Percentiles rank a stretch among this genome's conserved stretches.
phyloP scores from a whole-genome alignment of 495 filamentous ascomycete genomes.

The Sabuloglossum arenarium region DNA sequence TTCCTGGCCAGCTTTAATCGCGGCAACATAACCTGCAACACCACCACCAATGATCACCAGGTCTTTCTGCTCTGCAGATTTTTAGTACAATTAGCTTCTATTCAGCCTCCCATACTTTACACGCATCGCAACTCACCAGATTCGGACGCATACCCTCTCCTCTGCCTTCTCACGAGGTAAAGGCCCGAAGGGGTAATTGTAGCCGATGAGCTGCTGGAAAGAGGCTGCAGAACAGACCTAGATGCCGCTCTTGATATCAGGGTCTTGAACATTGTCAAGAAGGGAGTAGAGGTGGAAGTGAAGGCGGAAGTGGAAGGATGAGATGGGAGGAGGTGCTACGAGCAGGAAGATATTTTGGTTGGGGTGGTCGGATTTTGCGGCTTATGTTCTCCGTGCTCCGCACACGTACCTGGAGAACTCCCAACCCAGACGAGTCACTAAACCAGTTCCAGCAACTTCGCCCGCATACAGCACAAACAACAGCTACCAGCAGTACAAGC shows the following conservation, averaged over 20 bases:
- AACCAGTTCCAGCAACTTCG: too few species aligned
- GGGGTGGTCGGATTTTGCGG: too few species aligned
- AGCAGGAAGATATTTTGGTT: too few species aligned
- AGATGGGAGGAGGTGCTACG: too few species aligned
- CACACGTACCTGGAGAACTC: too few species aligned
- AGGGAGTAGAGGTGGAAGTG: neutral
- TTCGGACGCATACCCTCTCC: slow-evolving; percentile 60
- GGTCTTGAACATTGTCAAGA: slow-evolving; percentile 45
- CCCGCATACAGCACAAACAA: too few species aligned
- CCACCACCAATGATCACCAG: slow-evolving; percentile 91
- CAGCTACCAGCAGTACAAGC: too few species aligned
- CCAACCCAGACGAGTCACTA: too few species aligned
- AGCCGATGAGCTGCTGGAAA: slow-evolving; percentile 7
- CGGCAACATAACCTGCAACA: slow-evolving; percentile 95
- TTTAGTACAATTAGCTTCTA: slow-evolving; percentile 12
- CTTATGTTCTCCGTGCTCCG: too few species aligned
- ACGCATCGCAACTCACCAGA: slow-evolving; percentile 32
- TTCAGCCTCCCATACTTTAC: neutral
- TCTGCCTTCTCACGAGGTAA: slow-evolving; percentile 36
- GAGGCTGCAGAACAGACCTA: slow-evolving; percentile 38
- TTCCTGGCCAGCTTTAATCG: slow-evolving; percentile 96
- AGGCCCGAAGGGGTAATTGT: slow-evolving; percentile 34
- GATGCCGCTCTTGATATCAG: slow-evolving; percentile 44
- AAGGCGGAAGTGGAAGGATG: neutral
- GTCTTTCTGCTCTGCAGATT: slow-evolving; percentile 57